These are phyloP conservation scores for Starmera quercuum DNA, from an alignment of 805 yeast genomes.

Conservation along the genomic window DNA sequence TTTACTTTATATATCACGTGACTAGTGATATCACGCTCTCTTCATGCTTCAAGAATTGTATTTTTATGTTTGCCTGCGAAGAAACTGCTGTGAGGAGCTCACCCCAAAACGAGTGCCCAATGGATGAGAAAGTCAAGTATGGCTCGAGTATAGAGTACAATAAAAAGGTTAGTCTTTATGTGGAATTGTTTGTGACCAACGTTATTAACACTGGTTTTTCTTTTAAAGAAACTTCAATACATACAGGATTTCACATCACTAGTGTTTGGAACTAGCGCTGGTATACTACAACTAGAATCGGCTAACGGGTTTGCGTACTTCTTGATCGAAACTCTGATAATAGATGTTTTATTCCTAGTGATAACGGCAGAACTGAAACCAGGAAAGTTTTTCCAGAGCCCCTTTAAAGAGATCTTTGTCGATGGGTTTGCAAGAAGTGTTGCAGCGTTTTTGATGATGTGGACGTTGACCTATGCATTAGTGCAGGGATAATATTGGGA, in stretches of 20 bases:
- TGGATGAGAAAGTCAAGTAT: slow-evolving; percentile 17
- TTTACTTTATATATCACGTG: no score
- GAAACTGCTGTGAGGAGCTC: no score
- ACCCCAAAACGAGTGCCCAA: no score
- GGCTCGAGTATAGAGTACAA: slow-evolving; percentile 10
- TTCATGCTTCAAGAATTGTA: no score
- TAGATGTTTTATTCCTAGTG: slow-evolving; percentile 5
- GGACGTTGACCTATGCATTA: slow-evolving; percentile 20
- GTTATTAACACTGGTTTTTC: background rate
- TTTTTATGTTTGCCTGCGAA: no score
- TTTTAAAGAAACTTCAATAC: background rate
- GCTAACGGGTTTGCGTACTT: slow-evolving; percentile 15
- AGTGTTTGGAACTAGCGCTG: slow-evolving; percentile 15
- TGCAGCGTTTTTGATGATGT: slow-evolving; percentile 15
- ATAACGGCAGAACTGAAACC: slow-evolving; percentile 4
- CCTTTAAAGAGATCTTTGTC: slow-evolving; percentile 7
- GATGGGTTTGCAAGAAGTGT: slow-evolving; percentile 11
- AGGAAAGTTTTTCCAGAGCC: slow-evolving; percentile 8
- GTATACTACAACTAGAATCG: slow-evolving; percentile 18
- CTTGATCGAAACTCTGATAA: slow-evolving; percentile 3
- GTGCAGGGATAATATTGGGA: slow-evolving; percentile 9
- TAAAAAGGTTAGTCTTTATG: slow-evolving; percentile 4
- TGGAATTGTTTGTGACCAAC: background rate
- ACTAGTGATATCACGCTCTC: no score
- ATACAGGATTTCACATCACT: slow-evolving; percentile 16